Evolutionary conservation across 768 basidiomycete species (phyloP), one percentile per base, ranked within the genome.

Genomic region (Termitomyces sp.): DNA sequence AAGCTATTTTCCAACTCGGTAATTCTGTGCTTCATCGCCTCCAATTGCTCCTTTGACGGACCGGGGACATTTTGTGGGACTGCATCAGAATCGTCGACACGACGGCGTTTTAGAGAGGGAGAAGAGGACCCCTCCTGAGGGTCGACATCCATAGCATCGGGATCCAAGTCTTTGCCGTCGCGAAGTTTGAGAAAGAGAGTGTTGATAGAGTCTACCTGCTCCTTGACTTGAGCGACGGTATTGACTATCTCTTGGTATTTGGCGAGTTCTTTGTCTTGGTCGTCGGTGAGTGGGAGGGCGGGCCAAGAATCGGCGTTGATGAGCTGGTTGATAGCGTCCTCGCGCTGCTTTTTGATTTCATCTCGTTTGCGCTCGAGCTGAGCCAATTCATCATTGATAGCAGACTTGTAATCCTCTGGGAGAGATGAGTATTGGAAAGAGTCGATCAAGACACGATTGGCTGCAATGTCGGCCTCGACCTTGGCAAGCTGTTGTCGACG

Each of bases 231-330:
- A 34, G 54, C 51, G 16, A 64, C 56, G 27, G 60, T 65, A 41
- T 62, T 59, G 8, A 65, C 31, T 38, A 71, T 57, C 17, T 69
- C 64, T 16, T 60, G 51, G 27, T 64, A 58, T 42, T 62, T 64
- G 8, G 54, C 59, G 2, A 59, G 59, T 23, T 64, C 68, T 14
- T 47, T 58, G 21, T 61, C 65, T 12, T 66, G 48, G 3, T 54
- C 46, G 14, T 68, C 68, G 19, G 60, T 56, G 17, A 57, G 51
- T 17, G 66, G 65, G 16, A 53, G 44, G 7, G 67, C 63, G 1
- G 71, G 71, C 72, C 73, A 72, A 50, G 58, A 67, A 16, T 69
- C 61, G n/a, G 63, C 48, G 11, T 67, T 65, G 25, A 57, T 58
- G 40, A 73, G 62, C 4, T 45, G 53, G 3, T 23, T 41, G 37